Base-by-base conservation (phyloP, 2,329 filamentous ascomycete genomes). In the Calcarisporium arbuscula region DNA sequence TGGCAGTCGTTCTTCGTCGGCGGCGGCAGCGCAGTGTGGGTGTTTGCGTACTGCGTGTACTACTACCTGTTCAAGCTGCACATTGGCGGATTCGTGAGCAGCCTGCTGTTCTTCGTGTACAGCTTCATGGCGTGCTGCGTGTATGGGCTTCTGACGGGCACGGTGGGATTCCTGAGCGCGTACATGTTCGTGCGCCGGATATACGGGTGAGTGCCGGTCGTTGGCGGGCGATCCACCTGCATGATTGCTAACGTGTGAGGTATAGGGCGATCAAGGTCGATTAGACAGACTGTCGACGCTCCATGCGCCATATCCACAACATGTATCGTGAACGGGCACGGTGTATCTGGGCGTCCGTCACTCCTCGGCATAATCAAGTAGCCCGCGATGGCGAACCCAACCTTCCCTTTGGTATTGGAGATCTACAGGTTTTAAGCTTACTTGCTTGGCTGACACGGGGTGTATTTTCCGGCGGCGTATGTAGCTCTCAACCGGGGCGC, bases 1-100 rank as follows among this genome's bases (percentile, higher is more conserved):
- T 94, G 86, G 86, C 83, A 85, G 56, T 86, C 82, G 33, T 92
- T 94, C 64, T 61, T 85, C 31, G 75, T 88, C 8, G 87, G 87
- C 28, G 82, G 81, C 30, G 77, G 80, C 47, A 86, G 80, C 47
- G 76, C 82, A 6, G 58, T 86, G 40, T 94, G 86, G 85, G 76
- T 94, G 23, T 92, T 90, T 54, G 56, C 76, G 23, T 94, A 92
- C 63, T 85, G 83, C 56, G 65, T 81, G 32, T 94, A 85, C 80
- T 94, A 90, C 64, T 94, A 86, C 60, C 72, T 79, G 48, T 78
- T 77, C 45, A 86, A 85, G 57, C 69, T 94, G 36, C 82, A 89
- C 57, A 85, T 94, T 44, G 74, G 77, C 6, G 87, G 87, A 5
- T 82, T 90, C 45, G 74, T 88, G 28, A 87, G 82, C 51, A 78